Evolutionary conservation across 257 asterid species (phyloP).

Genomic region (Voacanga thouarsii): DNA sequence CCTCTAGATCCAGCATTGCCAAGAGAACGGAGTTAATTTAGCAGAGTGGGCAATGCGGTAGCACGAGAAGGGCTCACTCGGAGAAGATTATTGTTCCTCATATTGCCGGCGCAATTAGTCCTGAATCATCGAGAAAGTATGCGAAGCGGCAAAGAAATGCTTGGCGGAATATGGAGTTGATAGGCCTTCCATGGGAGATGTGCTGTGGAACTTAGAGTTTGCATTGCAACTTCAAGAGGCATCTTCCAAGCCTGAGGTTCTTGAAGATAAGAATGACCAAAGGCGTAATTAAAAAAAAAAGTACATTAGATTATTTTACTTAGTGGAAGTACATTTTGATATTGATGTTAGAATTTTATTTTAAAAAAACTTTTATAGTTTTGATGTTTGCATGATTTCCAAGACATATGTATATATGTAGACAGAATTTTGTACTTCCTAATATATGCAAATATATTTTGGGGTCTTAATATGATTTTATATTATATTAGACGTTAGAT

Average conservation of each 20-base stretch:
- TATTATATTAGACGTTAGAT: too few relatives aligned
- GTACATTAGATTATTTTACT: too few relatives aligned
- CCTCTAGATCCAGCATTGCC: constrained; percentile 86
- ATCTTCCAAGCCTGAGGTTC: constrained; percentile 16
- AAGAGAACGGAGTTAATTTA: constrained; percentile 77
- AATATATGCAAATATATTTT: too few relatives aligned
- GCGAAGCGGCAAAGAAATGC: constrained; percentile 91
- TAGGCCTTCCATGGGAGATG: constrained; percentile 93
- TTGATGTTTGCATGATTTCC: too few relatives aligned
- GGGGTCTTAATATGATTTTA: too few relatives aligned
- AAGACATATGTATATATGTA: too few relatives aligned
- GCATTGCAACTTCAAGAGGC: constrained; percentile 75
- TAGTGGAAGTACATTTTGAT: too few relatives aligned
- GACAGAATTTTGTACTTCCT: too few relatives aligned
- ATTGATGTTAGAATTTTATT: too few relatives aligned
- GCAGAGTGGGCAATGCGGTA: constrained; percentile 92
- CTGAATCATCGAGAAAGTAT: constrained; percentile 58
- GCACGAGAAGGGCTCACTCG: constrained; percentile 50
- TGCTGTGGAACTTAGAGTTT: constrained; percentile 72
- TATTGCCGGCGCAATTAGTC: constrained; percentile 33
- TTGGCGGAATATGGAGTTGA: constrained; percentile 83
- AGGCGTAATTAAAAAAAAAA: too few relatives aligned
- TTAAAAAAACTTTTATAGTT: too few relatives aligned
- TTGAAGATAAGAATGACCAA: constrained; percentile 8
- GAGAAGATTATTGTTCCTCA: constrained; percentile 51